Evolutionary conservation across 2,329 filamentous ascomycete genomes (phyloP), one percentile per base, ranked within the genome.

Genomic region (Blumeriella jaapii): DNA sequence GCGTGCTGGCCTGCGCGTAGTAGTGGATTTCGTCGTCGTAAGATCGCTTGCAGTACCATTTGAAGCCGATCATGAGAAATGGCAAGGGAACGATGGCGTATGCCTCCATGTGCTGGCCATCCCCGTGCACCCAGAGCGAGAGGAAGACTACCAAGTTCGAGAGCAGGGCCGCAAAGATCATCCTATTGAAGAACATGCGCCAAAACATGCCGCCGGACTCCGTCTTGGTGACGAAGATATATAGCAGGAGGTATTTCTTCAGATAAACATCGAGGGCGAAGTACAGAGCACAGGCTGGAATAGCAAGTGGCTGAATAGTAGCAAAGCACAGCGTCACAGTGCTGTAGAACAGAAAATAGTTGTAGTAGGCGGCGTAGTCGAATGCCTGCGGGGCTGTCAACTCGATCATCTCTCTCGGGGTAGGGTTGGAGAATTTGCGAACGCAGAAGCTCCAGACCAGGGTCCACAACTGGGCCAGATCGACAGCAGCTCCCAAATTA

Each of bases 311-410:
- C 58, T 96, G 91, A 34, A 96, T 68, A 2, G 78, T 75, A 2
- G 80, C 77, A 53, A 91, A 95, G 51, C 78, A 85, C 11, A 98
- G 66, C 0, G 85, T 81, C 19, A 96, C 82, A 0, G 89, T 95
- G 15, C 82, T 69, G 62, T 96, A 98, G 61, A 84, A 98, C 18
- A 96, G 67, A 59, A 95, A 95, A 58, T 93, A 96, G 59, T 95
- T 96, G 69, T 95, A 98, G 62, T 96, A 96, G 49, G 76, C 85
- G 39, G 91, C 85, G 54, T 95, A 96, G 49, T 96, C 87, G 56
- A 98, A 95, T 0, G 83, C 68, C 2, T 84, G 87, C 1, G 91
- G 91, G 3, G 91, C 91, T 1, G 87, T 94, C 53, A 91, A 73
- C 57, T 94, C 84, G 48, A 96, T 96, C 48, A 91, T 66, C 57